These are phyloP conservation scores for Hypholoma sublateritium DNA, from an alignment of 768 basidiomycete species.

Conservation along the genomic window DNA sequence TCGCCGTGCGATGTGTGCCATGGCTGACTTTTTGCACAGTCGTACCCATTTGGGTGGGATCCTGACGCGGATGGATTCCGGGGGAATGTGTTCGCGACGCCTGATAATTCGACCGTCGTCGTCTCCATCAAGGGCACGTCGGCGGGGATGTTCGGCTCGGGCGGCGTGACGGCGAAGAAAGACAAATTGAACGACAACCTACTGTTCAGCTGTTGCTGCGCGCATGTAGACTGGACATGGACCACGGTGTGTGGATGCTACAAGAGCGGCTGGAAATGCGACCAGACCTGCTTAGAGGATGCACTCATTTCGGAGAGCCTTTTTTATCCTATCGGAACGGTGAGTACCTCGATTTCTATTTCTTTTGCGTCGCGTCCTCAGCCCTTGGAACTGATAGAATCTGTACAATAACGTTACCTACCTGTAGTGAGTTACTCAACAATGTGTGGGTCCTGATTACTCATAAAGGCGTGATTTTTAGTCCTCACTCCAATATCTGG, in stretches of 20 bases:
- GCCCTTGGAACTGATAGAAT: slow-evolving; percentile 49
- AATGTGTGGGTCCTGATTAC: background rate
- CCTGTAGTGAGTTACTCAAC: slow-evolving; percentile 57
- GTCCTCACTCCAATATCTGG: slow-evolving; percentile 88
- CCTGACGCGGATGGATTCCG: slow-evolving; percentile 84
- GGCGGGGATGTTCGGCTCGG: slow-evolving; percentile 68
- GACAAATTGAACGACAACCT: slow-evolving; percentile 95
- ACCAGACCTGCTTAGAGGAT: slow-evolving; percentile 73
- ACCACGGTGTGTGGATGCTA: slow-evolving; percentile 91
- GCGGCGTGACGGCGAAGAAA: slow-evolving; percentile 84
- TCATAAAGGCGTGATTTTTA: slow-evolving; percentile 10
- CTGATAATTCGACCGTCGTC: slow-evolving; percentile 81
- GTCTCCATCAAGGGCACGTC: slow-evolving; percentile 94
- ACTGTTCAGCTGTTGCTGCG: slow-evolving; percentile 94
- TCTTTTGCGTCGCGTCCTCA: slow-evolving; percentile 2
- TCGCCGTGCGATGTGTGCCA: background rate
- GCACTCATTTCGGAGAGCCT: slow-evolving; percentile 77
- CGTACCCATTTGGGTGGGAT: slow-evolving; percentile 91
- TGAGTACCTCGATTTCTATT: slow-evolving; percentile 36
- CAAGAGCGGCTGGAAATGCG: slow-evolving; percentile 77
- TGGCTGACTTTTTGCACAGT: slow-evolving; percentile 33
- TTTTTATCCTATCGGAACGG: slow-evolving; percentile 90
- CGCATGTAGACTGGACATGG: slow-evolving; percentile 91
- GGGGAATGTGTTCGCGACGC: slow-evolving; percentile 86
- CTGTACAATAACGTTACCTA: slow-evolving; percentile 92